These are phyloP conservation scores for Dictyostelium intermedium DNA, from an alignment of 78 protist species.

Conservation along the genomic window DNA sequence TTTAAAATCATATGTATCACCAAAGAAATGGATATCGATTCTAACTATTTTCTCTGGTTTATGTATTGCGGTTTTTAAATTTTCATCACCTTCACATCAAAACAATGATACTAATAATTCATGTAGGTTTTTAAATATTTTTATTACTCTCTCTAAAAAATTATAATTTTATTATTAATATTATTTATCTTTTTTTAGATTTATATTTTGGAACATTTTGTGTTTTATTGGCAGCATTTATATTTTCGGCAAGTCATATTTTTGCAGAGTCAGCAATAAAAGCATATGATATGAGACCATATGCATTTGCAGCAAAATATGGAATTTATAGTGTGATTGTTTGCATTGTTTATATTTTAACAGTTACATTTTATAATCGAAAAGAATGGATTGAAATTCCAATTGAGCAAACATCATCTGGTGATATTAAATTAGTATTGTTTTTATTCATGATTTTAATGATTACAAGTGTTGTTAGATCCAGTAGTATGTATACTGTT, in stretches of 20 bases:
- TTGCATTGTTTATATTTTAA: constrained; percentile 10
- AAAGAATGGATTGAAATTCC: constrained; percentile 27
- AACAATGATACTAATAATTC: background rate
- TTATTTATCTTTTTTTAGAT: too few species aligned
- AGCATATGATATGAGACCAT: constrained; percentile 24
- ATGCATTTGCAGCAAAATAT: constrained; percentile 26
- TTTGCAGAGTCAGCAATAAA: constrained; percentile 9
- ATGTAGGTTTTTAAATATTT: too few species aligned
- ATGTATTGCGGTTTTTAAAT: constrained; percentile 30
- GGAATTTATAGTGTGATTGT: constrained; percentile 20
- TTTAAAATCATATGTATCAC: background rate
- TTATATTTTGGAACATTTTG: constrained; percentile 6
- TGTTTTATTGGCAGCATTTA: constrained; percentile 45
- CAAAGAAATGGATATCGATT: constrained; percentile 18
- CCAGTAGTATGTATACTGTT: constrained; percentile 36
- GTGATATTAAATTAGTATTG: background rate
- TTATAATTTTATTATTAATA: background rate
- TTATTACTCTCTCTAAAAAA: too few species aligned
- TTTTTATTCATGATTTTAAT: background rate
- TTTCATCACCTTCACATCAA: background rate
- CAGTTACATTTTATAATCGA: constrained; percentile 41
- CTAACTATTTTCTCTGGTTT: constrained; percentile 39
- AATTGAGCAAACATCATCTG: background rate
- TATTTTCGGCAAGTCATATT: constrained; percentile 56
- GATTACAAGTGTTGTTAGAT: constrained; percentile 8